Evolutionary conservation across 345 rosid genomes (phyloP), one percentile per base, ranked within the genome.

Genomic region (Eucalyptus victrix): DNA sequence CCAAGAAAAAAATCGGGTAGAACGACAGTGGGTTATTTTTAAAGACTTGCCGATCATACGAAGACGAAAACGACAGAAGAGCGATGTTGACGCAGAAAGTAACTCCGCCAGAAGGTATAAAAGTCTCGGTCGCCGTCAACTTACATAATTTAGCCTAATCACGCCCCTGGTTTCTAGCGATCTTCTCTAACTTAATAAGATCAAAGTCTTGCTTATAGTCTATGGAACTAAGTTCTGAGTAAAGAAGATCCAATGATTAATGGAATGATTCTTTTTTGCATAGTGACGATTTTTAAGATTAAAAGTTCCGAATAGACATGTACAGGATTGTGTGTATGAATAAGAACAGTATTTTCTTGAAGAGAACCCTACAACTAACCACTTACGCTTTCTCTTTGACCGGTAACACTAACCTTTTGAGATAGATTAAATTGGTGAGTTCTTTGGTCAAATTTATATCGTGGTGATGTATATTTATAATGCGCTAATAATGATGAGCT

Each of bases 271-370:
- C 7, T 34, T 62, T 28, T 62, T 12, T 62, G 0, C 18, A 56
- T 28, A 0, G 0, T 3, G 34, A 7, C 0, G 69, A 62, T 12
- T 1, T 34, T 34, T 34, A 32, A 8, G 44, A 40, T 69, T 18
- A 18, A 69, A 34, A 69, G 80, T 11, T 69, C 14, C 26, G 11
- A 34, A 69, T 0, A 5, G 0, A 9, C 14, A 34, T 53, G 6
- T 76, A 13, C 2, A 3, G 0, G 8, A 19, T 37, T 13, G 81
- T 37, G 0, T 10, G 45, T 34, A 19, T 34, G 13, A 37, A 42
- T 4, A 72, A 0, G 81, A 34, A 34, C 2, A 7, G 26, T 37
- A 37, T 72, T 72, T 72, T 76, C 8, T 40, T 40, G 83, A 17
- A 12, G 23, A 14, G 24, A 76, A 40, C 47, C 83, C 83, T 37